phyloP scores from a whole-genome alignment of 2,329 filamentous ascomycete species.

The Nothomitra cinnamomea region DNA sequence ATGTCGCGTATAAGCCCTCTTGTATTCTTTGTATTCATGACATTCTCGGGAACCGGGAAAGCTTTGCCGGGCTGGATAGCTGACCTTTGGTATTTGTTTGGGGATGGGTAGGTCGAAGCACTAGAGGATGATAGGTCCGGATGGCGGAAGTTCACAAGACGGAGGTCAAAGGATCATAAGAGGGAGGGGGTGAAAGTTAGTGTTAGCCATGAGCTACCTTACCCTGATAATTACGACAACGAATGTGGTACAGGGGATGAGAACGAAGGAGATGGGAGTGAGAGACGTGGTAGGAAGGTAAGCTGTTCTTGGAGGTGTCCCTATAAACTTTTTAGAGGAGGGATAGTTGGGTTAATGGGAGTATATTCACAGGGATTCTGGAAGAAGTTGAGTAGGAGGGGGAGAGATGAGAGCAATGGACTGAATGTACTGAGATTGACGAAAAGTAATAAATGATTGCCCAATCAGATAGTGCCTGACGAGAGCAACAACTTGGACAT shows the following conservation, averaged over 20 bases:
- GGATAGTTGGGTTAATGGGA: neutral
- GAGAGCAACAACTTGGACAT: too few species aligned
- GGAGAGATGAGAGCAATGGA: neutral
- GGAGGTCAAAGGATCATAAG: conserved; percentile 5
- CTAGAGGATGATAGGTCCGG: neutral
- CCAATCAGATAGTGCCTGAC: too few species aligned
- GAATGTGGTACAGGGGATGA: neutral
- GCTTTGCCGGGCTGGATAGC: too few species aligned
- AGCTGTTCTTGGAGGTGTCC: neutral
- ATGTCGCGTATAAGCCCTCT: too few species aligned
- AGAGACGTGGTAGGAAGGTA: neutral
- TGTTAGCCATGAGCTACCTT: neutral
- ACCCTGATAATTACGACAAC: neutral
- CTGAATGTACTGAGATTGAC: too few species aligned
- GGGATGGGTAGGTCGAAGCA: conserved; percentile 3
- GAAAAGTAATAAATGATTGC: too few species aligned
- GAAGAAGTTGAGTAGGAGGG: neutral
- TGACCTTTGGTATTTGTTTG: too few species aligned
- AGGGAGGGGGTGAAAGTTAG: neutral
- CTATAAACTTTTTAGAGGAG: neutral
- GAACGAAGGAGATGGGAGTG: neutral
- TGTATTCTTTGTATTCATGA: too few species aligned
- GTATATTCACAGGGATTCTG: neutral
- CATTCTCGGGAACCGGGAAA: too few species aligned
- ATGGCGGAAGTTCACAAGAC: conserved; percentile 1